Percentiles rank a stretch among this genome's conserved stretches.
Conservation (phyloP, 495 filamentous ascomycete genomes). For the Neurospora pannonica region DNA sequence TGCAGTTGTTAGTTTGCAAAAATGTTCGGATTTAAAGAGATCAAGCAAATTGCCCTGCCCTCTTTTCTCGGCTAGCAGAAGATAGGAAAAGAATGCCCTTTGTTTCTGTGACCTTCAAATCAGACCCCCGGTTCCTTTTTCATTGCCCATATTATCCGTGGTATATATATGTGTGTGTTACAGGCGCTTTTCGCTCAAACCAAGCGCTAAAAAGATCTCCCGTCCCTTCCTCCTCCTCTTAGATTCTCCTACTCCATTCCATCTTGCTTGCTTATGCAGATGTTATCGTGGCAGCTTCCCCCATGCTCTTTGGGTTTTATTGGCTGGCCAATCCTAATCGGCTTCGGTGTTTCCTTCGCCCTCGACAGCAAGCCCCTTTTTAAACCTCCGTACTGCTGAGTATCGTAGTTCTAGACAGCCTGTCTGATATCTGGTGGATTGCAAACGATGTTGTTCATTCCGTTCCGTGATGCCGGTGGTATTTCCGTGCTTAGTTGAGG, state of each 20-base stretch:
- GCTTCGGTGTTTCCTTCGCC: background rate
- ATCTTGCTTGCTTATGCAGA: background rate
- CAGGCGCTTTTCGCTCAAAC: background rate
- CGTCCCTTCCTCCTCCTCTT: background rate
- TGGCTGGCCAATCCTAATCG: background rate
- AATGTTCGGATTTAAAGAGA: background rate
- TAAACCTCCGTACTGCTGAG: background rate
- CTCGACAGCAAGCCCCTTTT: background rate
- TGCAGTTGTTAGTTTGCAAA: background rate
- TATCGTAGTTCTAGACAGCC: background rate
- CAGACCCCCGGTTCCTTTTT: background rate
- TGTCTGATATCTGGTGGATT: background rate
- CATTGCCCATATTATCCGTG: background rate
- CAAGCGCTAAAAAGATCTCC: background rate
- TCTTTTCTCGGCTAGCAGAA: background rate
- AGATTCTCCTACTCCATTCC: background rate
- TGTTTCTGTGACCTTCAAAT: background rate
- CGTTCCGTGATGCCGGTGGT: background rate
- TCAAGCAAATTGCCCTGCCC: background rate
- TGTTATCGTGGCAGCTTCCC: background rate
- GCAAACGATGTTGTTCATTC: background rate
- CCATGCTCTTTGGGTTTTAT: background rate
- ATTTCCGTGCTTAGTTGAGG: conserved; percentile 29
- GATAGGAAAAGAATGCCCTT: background rate
- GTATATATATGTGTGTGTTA: background rate